Percentiles rank a stretch among this genome's conserved stretches.
Conservation (phyloP, 345 rosid species). For the Citrus reticulata region DNA sequence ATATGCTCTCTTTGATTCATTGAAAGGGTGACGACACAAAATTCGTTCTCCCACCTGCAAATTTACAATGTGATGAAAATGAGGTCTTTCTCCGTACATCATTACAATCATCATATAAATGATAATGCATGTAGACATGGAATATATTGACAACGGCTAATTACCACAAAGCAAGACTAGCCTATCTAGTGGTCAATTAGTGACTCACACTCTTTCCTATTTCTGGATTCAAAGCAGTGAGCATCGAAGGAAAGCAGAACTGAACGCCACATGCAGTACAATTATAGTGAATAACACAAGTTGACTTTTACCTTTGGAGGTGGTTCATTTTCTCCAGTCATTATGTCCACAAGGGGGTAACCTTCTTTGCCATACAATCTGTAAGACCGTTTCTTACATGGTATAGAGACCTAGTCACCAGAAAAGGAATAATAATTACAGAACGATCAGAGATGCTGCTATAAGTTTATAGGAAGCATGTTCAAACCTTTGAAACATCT, state of each 20-base stretch:
- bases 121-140: not conserved
- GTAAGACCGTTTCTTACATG: conserved; percentile 76
- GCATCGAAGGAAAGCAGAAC: no score
- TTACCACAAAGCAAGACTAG: not conserved
- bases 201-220: no score
- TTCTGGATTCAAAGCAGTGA: no score
- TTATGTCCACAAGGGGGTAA: conserved; percentile 88
- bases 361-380: conserved; percentile 90
- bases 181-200: no score
- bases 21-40: conserved; percentile 96
- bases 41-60: conserved; percentile 78
- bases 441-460: not conserved
- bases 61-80: not conserved
- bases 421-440: conserved; percentile 3
- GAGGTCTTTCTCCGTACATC: not conserved
- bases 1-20: conserved; percentile 90
- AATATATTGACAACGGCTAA: not conserved
- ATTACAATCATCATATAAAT: not conserved
- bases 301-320: conserved; percentile 64
- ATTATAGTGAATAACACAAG: not conserved
- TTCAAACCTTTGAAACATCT: conserved; percentile 86
- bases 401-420: conserved; percentile 73
- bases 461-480: not conserved
- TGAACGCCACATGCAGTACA: not conserved
- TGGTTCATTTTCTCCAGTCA: conserved; percentile 90